A percentile compares a stretch with the other conserved stretches of the same genome.
phyloP scores from a whole-genome alignment of 2,329 filamentous ascomycete species.

The Macroventuria anomochaeta region DNA sequence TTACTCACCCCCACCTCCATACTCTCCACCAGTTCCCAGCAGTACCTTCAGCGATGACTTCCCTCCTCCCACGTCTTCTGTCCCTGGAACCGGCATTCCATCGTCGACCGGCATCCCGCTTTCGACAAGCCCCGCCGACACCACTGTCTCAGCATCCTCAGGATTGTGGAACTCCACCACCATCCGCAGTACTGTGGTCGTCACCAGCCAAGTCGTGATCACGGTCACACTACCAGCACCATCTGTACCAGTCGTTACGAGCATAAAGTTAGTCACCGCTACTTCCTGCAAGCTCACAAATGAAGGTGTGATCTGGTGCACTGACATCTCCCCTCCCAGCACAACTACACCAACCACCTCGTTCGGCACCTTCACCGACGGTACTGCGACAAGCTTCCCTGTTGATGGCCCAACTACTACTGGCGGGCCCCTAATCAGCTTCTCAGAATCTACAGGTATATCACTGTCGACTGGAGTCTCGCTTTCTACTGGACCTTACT shows the following conservation, averaged over 20 bases:
- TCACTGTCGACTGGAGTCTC: slow-evolving; percentile 1
- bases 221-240: slow-evolving; percentile 5
- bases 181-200: slow-evolving; percentile 1
- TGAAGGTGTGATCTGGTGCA: slow-evolving; percentile 2
- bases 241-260: slow-evolving; percentile 3
- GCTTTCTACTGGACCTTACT: slow-evolving; percentile 1
- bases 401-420: slow-evolving; percentile 18
- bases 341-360: slow-evolving; percentile 3
- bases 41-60: slow-evolving; percentile 12
- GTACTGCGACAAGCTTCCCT: slow-evolving; percentile 26
- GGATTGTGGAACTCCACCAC: slow-evolving; percentile 12
- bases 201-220: slow-evolving; percentile 10
- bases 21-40: slow-evolving; percentile 17
- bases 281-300: neutral
- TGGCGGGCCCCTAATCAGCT: neutral
- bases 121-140: slow-evolving; percentile 7
- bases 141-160: slow-evolving; percentile 1
- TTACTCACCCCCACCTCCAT: slow-evolving; percentile 27
- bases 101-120: neutral
- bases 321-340: slow-evolving; percentile 13
- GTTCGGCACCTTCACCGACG: slow-evolving; percentile 24
- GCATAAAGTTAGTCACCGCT: slow-evolving; percentile 18
- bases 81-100: neutral
- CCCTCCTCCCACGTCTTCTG: slow-evolving; percentile 11
- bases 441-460: neutral